phyloP scores from a whole-genome alignment of 768 basidiomycete species.

The Collybiopsis luxurians region DNA sequence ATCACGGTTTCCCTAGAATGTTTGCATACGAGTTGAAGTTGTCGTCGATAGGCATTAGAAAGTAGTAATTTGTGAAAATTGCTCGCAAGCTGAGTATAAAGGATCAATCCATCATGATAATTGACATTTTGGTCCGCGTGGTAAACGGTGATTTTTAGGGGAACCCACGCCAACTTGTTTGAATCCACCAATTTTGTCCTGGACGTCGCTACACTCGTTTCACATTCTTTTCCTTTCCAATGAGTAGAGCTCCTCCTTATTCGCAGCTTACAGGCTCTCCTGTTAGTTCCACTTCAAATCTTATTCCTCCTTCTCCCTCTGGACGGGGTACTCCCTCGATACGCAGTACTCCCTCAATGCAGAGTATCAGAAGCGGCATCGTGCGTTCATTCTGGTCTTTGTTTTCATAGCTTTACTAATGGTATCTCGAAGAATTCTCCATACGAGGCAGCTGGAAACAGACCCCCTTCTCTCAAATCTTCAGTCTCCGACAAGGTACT shows the following conservation, averaged over 20 bases:
- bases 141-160: too few relatives aligned
- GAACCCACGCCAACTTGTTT: too few relatives aligned
- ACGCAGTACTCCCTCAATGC: not conserved
- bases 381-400: not conserved
- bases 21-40: too few relatives aligned
- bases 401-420: not conserved
- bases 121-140: too few relatives aligned
- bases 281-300: not conserved
- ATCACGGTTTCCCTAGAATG: too few relatives aligned
- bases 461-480: not conserved
- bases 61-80: too few relatives aligned
- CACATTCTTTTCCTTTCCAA: not conserved
- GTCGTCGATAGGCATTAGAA: too few relatives aligned
- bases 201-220: not conserved
- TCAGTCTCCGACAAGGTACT: conserved; percentile 8
- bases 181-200: too few relatives aligned
- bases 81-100: too few relatives aligned
- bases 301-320: conserved; percentile 3
- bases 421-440: not conserved
- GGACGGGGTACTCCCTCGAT: not conserved
- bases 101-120: too few relatives aligned
- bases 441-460: not conserved
- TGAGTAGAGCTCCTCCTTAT: conserved; percentile 1
- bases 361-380: too few relatives aligned
- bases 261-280: conserved; percentile 3